Percentiles rank a stretch among this genome's conserved stretches.
Evolutionary conservation across 2,329 filamentous ascomycete species (phyloP).

Genomic region (Pseudocercospora fuligena): DNA sequence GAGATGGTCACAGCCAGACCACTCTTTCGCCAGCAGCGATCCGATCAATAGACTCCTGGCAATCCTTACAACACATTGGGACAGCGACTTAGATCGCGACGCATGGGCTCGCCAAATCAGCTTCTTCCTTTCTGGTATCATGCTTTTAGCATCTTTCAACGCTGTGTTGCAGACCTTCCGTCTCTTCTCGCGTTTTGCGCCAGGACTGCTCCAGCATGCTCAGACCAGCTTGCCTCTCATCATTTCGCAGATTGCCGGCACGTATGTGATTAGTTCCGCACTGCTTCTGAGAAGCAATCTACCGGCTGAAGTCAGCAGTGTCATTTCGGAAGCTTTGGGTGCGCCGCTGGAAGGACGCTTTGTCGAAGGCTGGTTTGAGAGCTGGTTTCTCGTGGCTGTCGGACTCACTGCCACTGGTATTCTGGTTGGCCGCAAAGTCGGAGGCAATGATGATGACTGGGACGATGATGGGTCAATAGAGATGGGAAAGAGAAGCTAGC

Average conservation of each 20-base stretch:
- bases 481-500: conserved; percentile 70
- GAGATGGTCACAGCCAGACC: conserved; percentile 52
- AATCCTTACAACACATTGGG: conserved; percentile 80
- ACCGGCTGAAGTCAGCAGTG: conserved; percentile 75
- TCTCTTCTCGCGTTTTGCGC: conserved; percentile 76
- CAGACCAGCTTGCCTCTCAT: conserved; percentile 79
- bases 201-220: conserved; percentile 71
- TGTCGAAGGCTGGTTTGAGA: conserved; percentile 85
- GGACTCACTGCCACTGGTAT: conserved; percentile 71
- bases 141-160: conserved; percentile 80
- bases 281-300: conserved; percentile 78
- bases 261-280: conserved; percentile 82
- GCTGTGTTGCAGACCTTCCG: conserved; percentile 84
- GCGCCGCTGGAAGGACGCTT: conserved; percentile 74
- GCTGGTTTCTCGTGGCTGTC: conserved; percentile 77
- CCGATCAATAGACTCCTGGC: conserved; percentile 84
- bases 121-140: conserved; percentile 80
- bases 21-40: conserved; percentile 71
- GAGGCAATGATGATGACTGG: conserved; percentile 49
- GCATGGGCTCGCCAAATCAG: conserved; percentile 86
- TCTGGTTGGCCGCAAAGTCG: conserved; percentile 70
- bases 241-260: conserved; percentile 79
- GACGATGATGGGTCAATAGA: conserved; percentile 53
- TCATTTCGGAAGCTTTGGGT: conserved; percentile 76
- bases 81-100: conserved; percentile 78